Evolutionary conservation across 805 yeast species (phyloP).

Genomic region (Blastobotrys americana): DNA sequence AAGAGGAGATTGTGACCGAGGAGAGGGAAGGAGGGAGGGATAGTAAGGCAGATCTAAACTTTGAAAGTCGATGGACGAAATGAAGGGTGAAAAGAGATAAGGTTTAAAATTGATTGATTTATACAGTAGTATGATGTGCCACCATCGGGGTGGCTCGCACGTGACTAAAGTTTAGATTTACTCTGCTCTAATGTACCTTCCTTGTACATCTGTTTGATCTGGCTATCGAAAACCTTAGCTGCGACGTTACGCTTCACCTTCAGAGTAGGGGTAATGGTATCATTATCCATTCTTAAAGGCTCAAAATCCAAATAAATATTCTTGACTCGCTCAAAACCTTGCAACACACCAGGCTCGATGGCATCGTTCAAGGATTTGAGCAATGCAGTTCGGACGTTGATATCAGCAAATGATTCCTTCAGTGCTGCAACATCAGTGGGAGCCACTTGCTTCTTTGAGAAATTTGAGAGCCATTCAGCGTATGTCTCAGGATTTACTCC

Average conservation of each 20-base stretch:
- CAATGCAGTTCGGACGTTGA: constrained; percentile 34
- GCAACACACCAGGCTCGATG: constrained; percentile 35
- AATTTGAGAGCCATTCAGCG: constrained; percentile 27
- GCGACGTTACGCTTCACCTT: constrained; percentile 49
- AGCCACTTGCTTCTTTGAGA: constrained; percentile 27
- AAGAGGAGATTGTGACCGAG: too few relatives aligned
- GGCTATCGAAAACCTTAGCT: constrained; percentile 36
- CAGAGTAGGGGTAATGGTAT: constrained; percentile 61
- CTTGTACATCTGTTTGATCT: constrained; percentile 39
- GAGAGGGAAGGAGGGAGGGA: too few relatives aligned
- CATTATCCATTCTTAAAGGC: constrained; percentile 55
- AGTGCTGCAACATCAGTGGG: constrained; percentile 27
- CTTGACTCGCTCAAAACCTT: constrained; percentile 59
- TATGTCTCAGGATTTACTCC: constrained; percentile 51
- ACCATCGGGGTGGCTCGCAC: too few relatives aligned
- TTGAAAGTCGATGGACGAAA: too few relatives aligned
- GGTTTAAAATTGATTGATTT: too few relatives aligned
- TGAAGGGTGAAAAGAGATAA: too few relatives aligned
- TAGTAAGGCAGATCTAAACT: too few relatives aligned
- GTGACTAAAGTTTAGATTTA: constrained; percentile 5
- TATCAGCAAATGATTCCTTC: constrained; percentile 27
- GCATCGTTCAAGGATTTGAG: constrained; percentile 35
- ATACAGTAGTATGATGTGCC: too few relatives aligned
- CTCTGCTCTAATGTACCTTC: constrained; percentile 35
- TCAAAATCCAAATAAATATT: constrained; percentile 48